Evolutionary conservation across 2,329 filamentous ascomycete genomes (phyloP), one percentile per base, ranked within the genome.

Genomic region (Exophiala alcalophila): DNA sequence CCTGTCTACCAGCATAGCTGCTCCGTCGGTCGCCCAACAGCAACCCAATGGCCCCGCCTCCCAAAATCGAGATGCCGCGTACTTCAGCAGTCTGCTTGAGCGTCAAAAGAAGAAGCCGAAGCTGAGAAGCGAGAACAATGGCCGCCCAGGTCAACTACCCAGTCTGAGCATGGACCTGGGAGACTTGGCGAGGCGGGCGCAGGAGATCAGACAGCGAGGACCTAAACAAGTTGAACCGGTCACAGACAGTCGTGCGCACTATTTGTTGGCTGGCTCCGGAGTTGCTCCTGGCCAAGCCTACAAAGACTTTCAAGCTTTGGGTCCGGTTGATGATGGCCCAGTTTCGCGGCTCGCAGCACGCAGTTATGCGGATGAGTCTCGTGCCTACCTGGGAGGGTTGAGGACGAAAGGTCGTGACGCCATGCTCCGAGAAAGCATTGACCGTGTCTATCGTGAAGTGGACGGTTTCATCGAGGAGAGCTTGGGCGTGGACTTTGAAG

Each of bases 391-490:
- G 37, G 79, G 85, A 40, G 89, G 87, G 58, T 73, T 96, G 48
- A 88, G 94, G 65, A 86, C 86, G 33, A 91, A 94, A 67, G 94
- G 89, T 12, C 92, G 90, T 3, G 73, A 94, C 44, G 88, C 85
- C 59, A 90, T 95, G 79, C 90, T 96, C 57, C 79, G 86, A 23
- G 89, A 96, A 62, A 87, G 88, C n/a, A 73, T 97, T 49, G 84
- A 91, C 59, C 81, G 90, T 59, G 92, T 90, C 3, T 83, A 91
- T 47, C 81, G 82, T 42, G 92, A 97, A 60, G 97, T 98, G 62
- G 90, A 98, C 62, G 78, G 80, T 48, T 97, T 95, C 63, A 74
- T 98, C 42, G 90, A 97, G 62, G 90, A 96, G 58, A 94, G 94
- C 60, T 82, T 97, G 35, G 87, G 89, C 20, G 83, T 94, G 71